Evolutionary conservation across 2,329 filamentous ascomycete species (phyloP).

Genomic region (Scopulariopsis brevicaulis): DNA sequence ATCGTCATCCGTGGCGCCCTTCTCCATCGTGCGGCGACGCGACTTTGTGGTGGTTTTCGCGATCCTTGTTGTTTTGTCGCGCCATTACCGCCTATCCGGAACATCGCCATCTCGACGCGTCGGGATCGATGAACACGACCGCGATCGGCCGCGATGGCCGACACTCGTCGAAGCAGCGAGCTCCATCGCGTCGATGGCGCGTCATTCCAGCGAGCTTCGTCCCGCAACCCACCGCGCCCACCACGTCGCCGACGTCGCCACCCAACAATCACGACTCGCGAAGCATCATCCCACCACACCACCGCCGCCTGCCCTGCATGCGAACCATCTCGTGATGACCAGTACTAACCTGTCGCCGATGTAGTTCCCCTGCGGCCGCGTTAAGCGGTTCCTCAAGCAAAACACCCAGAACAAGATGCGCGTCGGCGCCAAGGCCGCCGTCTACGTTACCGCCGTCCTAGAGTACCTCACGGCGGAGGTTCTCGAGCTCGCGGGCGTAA

Average conservation of each 20-base stretch:
- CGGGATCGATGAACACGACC: neutral
- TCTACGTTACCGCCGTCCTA: conserved; percentile 95
- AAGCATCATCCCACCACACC: neutral
- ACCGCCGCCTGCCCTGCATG: neutral
- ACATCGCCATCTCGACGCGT: conserved; percentile 8
- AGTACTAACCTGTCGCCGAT: conserved; percentile 11
- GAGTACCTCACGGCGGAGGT: conserved; percentile 98
- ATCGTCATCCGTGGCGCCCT: conserved; percentile 7
- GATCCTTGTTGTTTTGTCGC: neutral
- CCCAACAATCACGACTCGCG: neutral
- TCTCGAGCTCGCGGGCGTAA: conserved; percentile 83
- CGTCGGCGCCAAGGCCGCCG: conserved; percentile 94
- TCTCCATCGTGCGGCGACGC: conserved; percentile 9
- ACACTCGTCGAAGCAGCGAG: neutral
- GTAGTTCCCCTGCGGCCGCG: conserved; percentile 97
- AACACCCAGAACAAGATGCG: conserved; percentile 99
- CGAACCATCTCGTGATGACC: neutral
- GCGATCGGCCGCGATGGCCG: neutral
- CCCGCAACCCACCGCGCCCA: neutral
- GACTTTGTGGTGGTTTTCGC: conserved; percentile 5
- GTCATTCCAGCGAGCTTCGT: neutral
- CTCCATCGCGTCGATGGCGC: neutral
- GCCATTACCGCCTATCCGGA: conserved; percentile 6
- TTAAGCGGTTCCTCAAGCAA: conserved; percentile 99
- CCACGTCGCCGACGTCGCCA: neutral